These are phyloP conservation scores for Hymenoscyphus fructigenus DNA, from an alignment of 2,329 filamentous ascomycete genomes.

Conservation along the genomic window DNA sequence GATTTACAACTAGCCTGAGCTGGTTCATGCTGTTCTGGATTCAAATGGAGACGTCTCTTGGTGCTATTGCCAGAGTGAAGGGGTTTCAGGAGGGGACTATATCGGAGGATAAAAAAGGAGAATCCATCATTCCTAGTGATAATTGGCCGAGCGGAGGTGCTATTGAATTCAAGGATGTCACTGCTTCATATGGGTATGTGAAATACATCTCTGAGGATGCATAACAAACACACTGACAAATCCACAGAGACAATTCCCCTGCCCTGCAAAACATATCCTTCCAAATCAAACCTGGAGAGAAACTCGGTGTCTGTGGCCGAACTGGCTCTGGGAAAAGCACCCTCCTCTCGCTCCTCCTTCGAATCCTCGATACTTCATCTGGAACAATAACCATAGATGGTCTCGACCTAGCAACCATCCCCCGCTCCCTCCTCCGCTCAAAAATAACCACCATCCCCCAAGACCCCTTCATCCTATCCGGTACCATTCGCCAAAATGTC, in stretches of 20 bases:
- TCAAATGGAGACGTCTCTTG: conserved; percentile 53
- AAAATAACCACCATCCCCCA: conserved; percentile 94
- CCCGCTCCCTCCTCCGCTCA: conserved; percentile 57
- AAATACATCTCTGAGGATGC: too few species aligned
- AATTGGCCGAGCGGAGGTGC: not conserved
- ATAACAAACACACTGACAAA: too few species aligned
- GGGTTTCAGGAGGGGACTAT: conserved; percentile 42
- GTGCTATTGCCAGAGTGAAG: conserved; percentile 55
- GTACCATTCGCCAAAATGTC: conserved; percentile 83
- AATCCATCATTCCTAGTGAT: not conserved
- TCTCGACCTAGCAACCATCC: not conserved
- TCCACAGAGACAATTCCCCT: not conserved
- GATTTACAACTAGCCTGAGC: conserved; percentile 38
- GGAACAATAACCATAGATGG: conserved; percentile 4
- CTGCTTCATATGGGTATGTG: not conserved
- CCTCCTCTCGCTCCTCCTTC: not conserved
- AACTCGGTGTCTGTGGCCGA: conserved; percentile 7
- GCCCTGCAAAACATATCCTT: conserved; percentile 4
- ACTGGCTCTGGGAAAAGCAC: conserved; percentile 6
- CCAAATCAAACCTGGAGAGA: not conserved
- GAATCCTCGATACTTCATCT: not conserved
- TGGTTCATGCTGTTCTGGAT: conserved; percentile 51
- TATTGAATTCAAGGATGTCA: not conserved
- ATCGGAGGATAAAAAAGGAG: not conserved
- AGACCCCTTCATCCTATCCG: conserved; percentile 86